Base-by-base conservation (phyloP, 495 filamentous ascomycete species). In the Hypoxylon intermedium region DNA sequence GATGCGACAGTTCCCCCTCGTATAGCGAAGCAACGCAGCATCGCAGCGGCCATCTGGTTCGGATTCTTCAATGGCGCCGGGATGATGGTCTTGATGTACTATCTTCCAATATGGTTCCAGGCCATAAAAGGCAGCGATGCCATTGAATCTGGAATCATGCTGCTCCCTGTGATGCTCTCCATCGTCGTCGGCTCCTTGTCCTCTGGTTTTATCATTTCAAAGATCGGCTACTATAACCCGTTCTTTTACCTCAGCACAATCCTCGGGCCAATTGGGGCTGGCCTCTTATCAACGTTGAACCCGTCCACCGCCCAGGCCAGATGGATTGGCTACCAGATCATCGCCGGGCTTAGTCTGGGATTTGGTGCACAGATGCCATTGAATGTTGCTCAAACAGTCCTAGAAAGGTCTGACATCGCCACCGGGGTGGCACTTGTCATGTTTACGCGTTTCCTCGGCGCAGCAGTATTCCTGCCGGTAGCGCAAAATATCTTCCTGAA, bases 101-200 rank as follows among this genome's bases (percentile, higher is more conserved):
- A 82, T 38, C 69, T 90, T 3, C 86, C 87, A 0, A 77, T 90
- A 34, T 91, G 83, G 81, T 90, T 92, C 71, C 89, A 93, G 67
- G 82, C 83, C 6, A 80, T 85, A 43, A 79, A 83, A 38, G 80
- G 76, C 2, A 70, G 72, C 3, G 73, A 72, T 0, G 80, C 85
- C 0, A 70, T 76, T 11, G 73, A 79, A 54, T 83, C 79, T 13
- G 83, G 83, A 24, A 80, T 85, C 36, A 72, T 79, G 63, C 73
- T 81, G 26, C 53, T 87, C 15, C 75, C 84, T 0, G 61, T 76
- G 52, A 71, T 81, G 49, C 52, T 76, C 9, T 64, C 65, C 9
- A 72, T 77, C 18, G 68, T 79, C 0, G 7, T 75, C 1, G 56
- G 64, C 4, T 82, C 82, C 5, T 78, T 91, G 3, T 15, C 85